Evolutionary conservation across 305 asterid genomes (phyloP), one percentile per base, ranked within the genome.

Genomic region (Fraxinus baroniana): DNA sequence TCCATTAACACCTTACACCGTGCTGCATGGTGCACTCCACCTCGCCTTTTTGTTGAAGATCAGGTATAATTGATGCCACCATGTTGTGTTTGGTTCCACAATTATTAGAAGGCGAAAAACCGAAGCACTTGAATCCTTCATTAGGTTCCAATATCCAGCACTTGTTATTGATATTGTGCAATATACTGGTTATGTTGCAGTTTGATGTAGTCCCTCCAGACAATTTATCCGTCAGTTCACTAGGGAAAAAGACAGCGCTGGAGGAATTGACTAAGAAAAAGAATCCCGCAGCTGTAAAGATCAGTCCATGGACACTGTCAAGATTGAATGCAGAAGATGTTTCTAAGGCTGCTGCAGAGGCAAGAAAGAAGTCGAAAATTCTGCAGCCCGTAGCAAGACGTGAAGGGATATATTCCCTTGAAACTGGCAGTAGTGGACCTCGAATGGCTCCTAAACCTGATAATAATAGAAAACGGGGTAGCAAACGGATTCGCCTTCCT

Each of bases 21-120:
- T 77, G 99, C 97, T 5, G 98, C 99, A 0, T 95, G 98, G 97
- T 97, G 99, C 87, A 97, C 99, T 0, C 98, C 99, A 10, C 99
- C 98, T 0, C 97, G 97, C 20, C 95, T 95, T n/a, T 93, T 97
- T 84, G 91, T 97, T 46, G 99, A 97, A 87, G 98, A 97, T 87
- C 99, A 97, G 99, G 99, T 97, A 78, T 8, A 17, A 22, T 9
- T 66, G 73, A 10, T 66, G 36, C 35, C 36, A 26, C 17, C 7
- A 64, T 7, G 30, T 30, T 64, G 30, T 57, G 66, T 18, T 57
- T 57, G 28, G 26, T 18, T 52, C 18, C 66, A 57, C 28, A 57
- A 57, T 18, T 57, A 57, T 57, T 57, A 57, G 28, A 57, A 18
- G 26, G 28, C 4, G 12, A 57, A 57, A n/a, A 18, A 18, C 26